A percentile compares a stretch with the other conserved stretches of the same genome.
Evolutionary conservation across 2,329 filamentous ascomycete species (phyloP).

Genomic region (Lizonia empirigonia): DNA sequence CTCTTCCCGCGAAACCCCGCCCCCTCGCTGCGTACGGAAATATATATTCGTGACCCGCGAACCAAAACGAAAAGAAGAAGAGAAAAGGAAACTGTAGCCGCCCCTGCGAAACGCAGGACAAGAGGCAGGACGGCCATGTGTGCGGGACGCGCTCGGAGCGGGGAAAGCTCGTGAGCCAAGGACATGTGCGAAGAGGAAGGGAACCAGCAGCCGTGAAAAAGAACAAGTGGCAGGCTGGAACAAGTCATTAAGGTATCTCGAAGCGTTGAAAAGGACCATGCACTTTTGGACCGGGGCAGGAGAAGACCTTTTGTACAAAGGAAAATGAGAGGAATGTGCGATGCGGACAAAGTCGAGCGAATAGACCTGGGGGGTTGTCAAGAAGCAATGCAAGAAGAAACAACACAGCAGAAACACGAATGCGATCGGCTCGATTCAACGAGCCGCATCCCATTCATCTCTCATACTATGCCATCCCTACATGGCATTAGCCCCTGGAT

Average conservation of each 20-base stretch:
- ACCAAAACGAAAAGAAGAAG: background rate
- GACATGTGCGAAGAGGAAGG: background rate
- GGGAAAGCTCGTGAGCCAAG: background rate
- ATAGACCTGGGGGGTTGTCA: background rate
- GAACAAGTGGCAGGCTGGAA: background rate
- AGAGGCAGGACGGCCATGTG: background rate
- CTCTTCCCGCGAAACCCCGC: background rate
- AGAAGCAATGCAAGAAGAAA: background rate
- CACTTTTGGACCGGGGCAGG: background rate
- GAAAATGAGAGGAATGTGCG: background rate
- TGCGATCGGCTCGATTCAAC: background rate
- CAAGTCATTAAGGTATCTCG: constrained; percentile 19
- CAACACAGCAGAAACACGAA: background rate
- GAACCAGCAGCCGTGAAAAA: background rate
- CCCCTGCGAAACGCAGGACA: background rate
- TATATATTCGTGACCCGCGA: constrained; percentile 8
- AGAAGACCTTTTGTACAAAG: constrained; percentile 12
- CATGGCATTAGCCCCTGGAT: constrained; percentile 42
- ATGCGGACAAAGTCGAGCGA: background rate
- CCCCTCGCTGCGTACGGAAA: constrained; percentile 1
- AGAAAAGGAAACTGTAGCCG: background rate
- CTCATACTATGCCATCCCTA: constrained; percentile 24
- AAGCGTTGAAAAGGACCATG: constrained; percentile 5
- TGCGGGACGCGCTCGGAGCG: background rate
- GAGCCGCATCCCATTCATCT: background rate